phyloP scores from a whole-genome alignment of 441 rosid species.

The Populus tomentosa region DNA sequence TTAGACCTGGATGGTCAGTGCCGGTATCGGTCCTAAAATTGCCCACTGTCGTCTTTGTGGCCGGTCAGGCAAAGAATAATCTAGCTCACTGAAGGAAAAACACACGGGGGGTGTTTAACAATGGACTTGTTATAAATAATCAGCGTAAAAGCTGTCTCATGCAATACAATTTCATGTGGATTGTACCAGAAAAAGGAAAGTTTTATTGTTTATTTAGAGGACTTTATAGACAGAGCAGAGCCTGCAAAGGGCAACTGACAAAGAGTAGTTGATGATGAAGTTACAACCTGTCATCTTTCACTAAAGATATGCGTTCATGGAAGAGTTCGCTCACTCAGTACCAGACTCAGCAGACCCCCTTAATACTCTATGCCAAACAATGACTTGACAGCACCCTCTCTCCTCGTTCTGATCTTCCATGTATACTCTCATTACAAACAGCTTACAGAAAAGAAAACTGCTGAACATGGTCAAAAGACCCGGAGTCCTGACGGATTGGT shows the following conservation, averaged over 20 bases:
- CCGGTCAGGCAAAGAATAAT: background rate
- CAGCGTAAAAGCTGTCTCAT: background rate
- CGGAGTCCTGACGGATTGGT: background rate
- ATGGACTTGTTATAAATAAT: too few species aligned
- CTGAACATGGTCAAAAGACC: too few species aligned
- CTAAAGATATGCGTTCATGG: background rate
- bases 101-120: background rate
- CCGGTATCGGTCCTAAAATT: too few species aligned
- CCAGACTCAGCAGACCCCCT: background rate
- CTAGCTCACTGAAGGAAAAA: background rate
- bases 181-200: background rate
- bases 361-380: background rate
- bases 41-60: too few species aligned
- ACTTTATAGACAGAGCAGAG: background rate
- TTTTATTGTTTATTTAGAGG: background rate
- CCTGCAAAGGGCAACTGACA: background rate
- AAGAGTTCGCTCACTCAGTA: background rate
- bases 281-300: background rate
- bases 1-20: too few species aligned
- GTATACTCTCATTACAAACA: too few species aligned
- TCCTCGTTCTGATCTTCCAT: background rate
- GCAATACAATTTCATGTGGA: background rate
- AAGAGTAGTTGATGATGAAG: background rate
- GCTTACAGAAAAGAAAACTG: too few species aligned
- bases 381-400: background rate